Evolutionary conservation across 1,284 basidiomycete genomes (phyloP).

Genomic region (Apiotrichum akiyoshidainum): DNA sequence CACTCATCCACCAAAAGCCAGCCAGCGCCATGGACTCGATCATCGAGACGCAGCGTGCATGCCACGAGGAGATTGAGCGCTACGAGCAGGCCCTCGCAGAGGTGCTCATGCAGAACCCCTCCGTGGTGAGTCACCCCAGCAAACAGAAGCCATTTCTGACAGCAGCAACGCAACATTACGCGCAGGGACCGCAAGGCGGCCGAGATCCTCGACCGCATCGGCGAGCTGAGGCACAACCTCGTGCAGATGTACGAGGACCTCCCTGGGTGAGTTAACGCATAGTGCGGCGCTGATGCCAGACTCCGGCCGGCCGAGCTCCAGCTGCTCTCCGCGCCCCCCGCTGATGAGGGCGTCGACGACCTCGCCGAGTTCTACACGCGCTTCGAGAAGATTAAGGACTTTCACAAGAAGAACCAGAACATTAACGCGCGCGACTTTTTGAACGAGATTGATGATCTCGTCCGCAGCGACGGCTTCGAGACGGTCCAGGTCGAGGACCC

Average conservation of each 20-base stretch:
- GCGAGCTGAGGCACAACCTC: constrained; percentile 64
- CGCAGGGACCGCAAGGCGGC: constrained; percentile 83
- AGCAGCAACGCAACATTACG: constrained; percentile 56
- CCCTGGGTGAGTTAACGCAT: constrained; percentile 45
- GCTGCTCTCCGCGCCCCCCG: constrained; percentile 52
- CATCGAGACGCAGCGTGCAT: constrained; percentile 86
- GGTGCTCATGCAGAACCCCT: constrained; percentile 53
- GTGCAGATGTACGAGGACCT: constrained; percentile 71
- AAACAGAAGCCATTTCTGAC: neutral
- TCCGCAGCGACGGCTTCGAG: constrained; percentile 49
- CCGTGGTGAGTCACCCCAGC: constrained; percentile 37
- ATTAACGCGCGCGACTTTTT: constrained; percentile 73
- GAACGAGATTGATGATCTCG: constrained; percentile 71
- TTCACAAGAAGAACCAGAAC: constrained; percentile 92
- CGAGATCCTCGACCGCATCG: constrained; percentile 77
- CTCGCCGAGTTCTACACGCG: constrained; percentile 90
- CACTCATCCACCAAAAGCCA: neutral
- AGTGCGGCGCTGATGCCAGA: constrained; percentile 41
- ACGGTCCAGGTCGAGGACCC: constrained; percentile 57
- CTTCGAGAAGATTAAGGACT: constrained; percentile 89
- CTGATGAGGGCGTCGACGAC: constrained; percentile 60
- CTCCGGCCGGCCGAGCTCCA: constrained; percentile 51
- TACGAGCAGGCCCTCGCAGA: constrained; percentile 62
- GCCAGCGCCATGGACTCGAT: constrained; percentile 71
- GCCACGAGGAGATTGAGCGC: constrained; percentile 91